These are phyloP conservation scores for Williopsis jadinii DNA, from an alignment of 1,139 yeast genomes.

Conservation along the genomic window DNA sequence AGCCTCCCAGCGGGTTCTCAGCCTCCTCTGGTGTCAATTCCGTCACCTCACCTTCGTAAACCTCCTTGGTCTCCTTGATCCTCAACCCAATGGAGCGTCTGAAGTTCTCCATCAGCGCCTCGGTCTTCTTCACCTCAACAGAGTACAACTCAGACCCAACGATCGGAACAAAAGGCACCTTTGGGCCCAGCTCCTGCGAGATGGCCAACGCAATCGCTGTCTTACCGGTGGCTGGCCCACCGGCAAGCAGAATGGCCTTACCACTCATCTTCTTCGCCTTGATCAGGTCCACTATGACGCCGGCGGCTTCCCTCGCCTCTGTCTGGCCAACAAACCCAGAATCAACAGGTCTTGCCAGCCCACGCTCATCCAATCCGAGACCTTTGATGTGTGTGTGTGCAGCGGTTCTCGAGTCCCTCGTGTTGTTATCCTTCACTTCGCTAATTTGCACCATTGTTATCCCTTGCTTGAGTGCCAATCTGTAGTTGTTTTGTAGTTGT, in stretches of 20 bases:
- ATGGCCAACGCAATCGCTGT: constrained; percentile 95
- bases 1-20: constrained; percentile 95
- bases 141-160: constrained; percentile 93
- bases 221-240: constrained; percentile 98
- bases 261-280: constrained; percentile 94
- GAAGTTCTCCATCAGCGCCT: constrained; percentile 94
- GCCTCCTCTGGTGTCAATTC: constrained; percentile 96
- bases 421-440: constrained; percentile 58
- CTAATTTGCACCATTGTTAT: constrained; percentile 73
- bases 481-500: neutral
- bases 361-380: constrained; percentile 86
- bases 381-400: constrained; percentile 98
- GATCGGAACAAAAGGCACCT: constrained; percentile 96
- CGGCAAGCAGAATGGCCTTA: constrained; percentile 90
- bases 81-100: constrained; percentile 94
- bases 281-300: constrained; percentile 88
- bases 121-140: constrained; percentile 97
- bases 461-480: neutral
- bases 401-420: constrained; percentile 62
- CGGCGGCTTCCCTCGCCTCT: constrained; percentile 96
- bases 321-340: constrained; percentile 96
- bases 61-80: constrained; percentile 95
- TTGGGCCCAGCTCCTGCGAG: constrained; percentile 96
- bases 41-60: constrained; percentile 96
- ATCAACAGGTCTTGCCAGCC: constrained; percentile 76